Evolutionary conservation across 164 flowering plant species (phyloP), one percentile per base, ranked within the genome.

Genomic region (Brasenia schreberi): DNA sequence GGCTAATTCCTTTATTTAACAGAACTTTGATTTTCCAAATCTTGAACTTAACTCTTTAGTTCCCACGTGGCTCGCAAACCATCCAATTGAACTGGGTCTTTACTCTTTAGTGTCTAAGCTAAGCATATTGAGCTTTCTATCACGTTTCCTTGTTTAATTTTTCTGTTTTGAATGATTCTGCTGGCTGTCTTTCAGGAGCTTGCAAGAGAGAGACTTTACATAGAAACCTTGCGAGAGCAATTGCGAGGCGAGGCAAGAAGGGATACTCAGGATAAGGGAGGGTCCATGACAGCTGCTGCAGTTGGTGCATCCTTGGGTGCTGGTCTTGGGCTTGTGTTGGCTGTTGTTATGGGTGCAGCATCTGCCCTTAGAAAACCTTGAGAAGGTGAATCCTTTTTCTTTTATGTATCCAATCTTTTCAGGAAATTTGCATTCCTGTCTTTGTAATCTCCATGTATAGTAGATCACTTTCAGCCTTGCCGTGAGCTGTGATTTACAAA

Each of bases 261-360:
- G 63, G 85, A 83, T 70, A 68, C 82, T 33, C 76, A 77, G 72
- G 85, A 75, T 19, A 90, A 85, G 71, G 77, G 73, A 14, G 78
- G 64, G 39, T 82, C 93, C 9, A 3, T 82, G 45, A 73, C 82
- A 14, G 85, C 94, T 61, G 94, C 97, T 1, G 83, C 94, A 39
- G 87, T 90, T 45, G 96, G 97, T 67, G 97, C 96, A 43, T 88
- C 94, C 43, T 71, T 90, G 69, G 98, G 96, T 52, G 96, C 96
- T 61, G 97, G 96, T 69, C 70, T 90, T 67, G 97, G 97, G 64
- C 52, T 93, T 66, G 79, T 86, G 59, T 68, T 93, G 81, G 97
- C 98, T 27, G 85, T 94, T 71, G 97, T 90, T 42, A 82, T 94
- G 96, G 97, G 98, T 65, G 98, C 98, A 19, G 96, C 95, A 59